Base-by-base conservation (phyloP, 495 filamentous ascomycete species). In the Physcia stellaris region DNA sequence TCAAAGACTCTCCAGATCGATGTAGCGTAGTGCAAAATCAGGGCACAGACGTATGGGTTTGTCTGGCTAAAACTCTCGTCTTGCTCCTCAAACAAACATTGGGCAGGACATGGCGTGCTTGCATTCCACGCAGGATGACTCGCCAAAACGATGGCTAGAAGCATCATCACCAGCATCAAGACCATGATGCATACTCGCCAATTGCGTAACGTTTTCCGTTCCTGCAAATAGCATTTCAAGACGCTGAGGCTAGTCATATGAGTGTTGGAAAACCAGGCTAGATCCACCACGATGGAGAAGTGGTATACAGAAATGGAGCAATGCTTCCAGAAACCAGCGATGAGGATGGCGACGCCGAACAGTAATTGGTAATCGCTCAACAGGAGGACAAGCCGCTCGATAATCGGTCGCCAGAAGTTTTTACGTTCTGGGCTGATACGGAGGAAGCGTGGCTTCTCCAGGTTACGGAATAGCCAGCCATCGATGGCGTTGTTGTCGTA, bases 341-440 rank as follows among this genome's bases (percentile, higher is more conserved):
- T 47, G 6, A 57, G 26, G 30, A 63, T 54, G 6, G 60, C 55
- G 19, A 57, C 40, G 16, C 61, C 61, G 3, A 57, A 59, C 29
- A 63, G 52, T 2, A 67, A 43, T 40, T 67, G 63, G 33, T 62
- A 57, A 45, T 65, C 63, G 41, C 52, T 58, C 18, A 67, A 42
- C 5, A 42, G 35, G 13, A 54, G 34, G 16, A 57, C 43, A 19
- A 55, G 19, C 19, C 16, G 33, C 16, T 39, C 21, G 15, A 55
- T 22, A 17, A 35, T 33, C n/a, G 40, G 32, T 16, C 31, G 39
- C 39, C 40, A 47, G 23, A 37, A 35, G n/a, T n/a, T n/a, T n/a
- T n/a, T n/a, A n/a, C n/a, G n/a, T n/a, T n/a, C n/a, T 28, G 13
- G 9, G 9, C 30, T 24, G 24, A 31, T 31, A 16, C 21, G 18